Evolutionary conservation across 1,284 basidiomycete species (phyloP), one percentile per base, ranked within the genome.

Genomic region (Vanrija humicola): DNA sequence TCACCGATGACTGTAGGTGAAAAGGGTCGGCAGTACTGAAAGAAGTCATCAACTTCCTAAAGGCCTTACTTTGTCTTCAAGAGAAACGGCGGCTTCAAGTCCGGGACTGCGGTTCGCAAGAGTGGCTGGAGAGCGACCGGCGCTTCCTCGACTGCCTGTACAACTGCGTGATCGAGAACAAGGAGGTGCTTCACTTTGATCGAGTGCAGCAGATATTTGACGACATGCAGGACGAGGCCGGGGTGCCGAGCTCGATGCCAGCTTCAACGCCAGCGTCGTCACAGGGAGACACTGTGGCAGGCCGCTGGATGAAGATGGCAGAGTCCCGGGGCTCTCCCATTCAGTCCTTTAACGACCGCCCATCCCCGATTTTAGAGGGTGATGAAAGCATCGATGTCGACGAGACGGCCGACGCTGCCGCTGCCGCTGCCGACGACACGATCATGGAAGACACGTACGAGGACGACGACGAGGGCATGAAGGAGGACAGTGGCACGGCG

Each of bases 71-170:
- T 23, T 23, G 21, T 23, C 21, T 23, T 23, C 21, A 23, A 23
- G 21, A 23, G 21, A n/a, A 48, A 48, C 18, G 21, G 21, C 57
- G 61, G 1, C 25, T 53, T 6, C 28, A 9, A 2, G 26, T 58
- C 12, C 16, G 5, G 10, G 19, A 50, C 18, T 55, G 58, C 1
- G 3, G 9, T 5, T 39, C 16, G 23, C 38, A 57, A 43, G 4
- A 18, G 16, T 64, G 59, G 62, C 46, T 64, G 10, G 45, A 18
- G 9, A 19, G 28, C 0, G 23, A 55, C 21, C n/a, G 46, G 34
- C 23, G 5, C 18, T 48, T 46, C 7, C 43, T 62, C 14, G 43
- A 55, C 9, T 29, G 19, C 8, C 29, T 64, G 14, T 58, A 56
- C 26, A 44, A 49, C 6, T 46, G n/a, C 21, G 59, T 64, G 9